Evolutionary conservation across 177 flowering plant genomes (phyloP).

Genomic region (Vitis hybrid): DNA sequence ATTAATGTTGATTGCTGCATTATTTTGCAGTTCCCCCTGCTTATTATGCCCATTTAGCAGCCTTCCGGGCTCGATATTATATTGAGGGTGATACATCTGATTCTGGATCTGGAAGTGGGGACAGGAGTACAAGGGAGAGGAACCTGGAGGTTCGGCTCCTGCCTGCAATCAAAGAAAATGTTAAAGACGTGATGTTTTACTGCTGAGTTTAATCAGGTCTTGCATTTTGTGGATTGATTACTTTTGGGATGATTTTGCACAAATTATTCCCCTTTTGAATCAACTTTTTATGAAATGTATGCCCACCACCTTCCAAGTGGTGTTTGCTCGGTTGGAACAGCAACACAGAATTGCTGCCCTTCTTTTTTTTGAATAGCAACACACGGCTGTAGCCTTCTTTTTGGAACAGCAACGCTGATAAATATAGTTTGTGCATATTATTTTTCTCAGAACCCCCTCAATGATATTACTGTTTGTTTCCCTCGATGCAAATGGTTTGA

Average conservation of each 20-base stretch:
- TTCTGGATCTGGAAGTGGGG: constrained; percentile 28
- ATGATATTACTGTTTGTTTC: too few species aligned
- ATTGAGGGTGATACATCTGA: constrained; percentile 50
- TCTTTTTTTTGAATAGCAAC: too few species aligned
- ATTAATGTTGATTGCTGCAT: not conserved
- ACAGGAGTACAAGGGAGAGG: constrained; percentile 18
- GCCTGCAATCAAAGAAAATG: constrained; percentile 55
- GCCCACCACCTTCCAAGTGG: too few species aligned
- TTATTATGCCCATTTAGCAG: constrained; percentile 80
- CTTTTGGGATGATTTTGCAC: constrained; percentile 2
- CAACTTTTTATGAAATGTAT: constrained; percentile 4
- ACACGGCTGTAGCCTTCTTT: too few species aligned
- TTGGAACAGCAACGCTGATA: too few species aligned
- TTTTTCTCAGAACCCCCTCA: too few species aligned
- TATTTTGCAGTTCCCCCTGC: constrained; percentile 79
- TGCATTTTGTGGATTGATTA: too few species aligned
- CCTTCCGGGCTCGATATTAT: constrained; percentile 74
- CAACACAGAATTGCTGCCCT: too few species aligned
- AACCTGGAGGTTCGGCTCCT: constrained; percentile 25
- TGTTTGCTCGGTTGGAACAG: too few species aligned
- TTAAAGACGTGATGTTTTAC: constrained; percentile 77
- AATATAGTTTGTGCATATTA: too few species aligned
- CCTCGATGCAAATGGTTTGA: too few species aligned
- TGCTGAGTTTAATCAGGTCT: constrained; percentile 28
- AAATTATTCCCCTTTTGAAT: not conserved